Base-by-base conservation (phyloP, 192 early-diverging fungal species). In the Coemansia sp. region DNA sequence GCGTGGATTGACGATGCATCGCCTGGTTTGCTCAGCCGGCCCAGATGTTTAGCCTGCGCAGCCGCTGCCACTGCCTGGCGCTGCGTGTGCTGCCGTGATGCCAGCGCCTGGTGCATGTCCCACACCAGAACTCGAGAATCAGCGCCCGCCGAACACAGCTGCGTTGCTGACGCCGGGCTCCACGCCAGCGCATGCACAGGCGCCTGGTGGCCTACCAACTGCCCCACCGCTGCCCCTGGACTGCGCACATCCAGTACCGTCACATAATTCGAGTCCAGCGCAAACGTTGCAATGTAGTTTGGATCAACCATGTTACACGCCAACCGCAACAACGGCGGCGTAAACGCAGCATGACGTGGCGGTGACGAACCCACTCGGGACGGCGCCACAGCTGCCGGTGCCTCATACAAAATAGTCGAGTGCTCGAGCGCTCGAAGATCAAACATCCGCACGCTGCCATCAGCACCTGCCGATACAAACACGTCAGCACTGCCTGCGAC, bases 381-480 rank as follows among this genome's bases (percentile, higher is more conserved):
- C 1, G 73, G 60, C 12, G 81, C 72, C 9, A 68, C 66, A 1
- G 82, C 73, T 1, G 85, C 69, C 1, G 85, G 84, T 2, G 93
- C 89, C 75, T 99, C 97, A 72, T 98, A 99, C 29, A 99, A 73
- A 63, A 99, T 98, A 6, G 97, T 98, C 8, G 94, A 97, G 75
- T 98, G 97, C 62, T 97, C 97, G 21, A 99, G 83, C 19, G 92
- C 82, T 57, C 97, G 90, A 49, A 98, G 83, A 83, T 99, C 97
- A 82, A 99, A 99, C 89, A 96, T 91, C 17, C 97, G 88, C 24
- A 99, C 89, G 11, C 92, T 94, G 2, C 97, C 97, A 72, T 99
- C 97, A 2, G 94, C 95, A n/a, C 96, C 96, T 19, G 96, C 97
- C 68, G 92, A 94, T 4, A 92, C 95, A 89, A 99, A 99, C 14